Base-by-base conservation (phyloP, 2,329 filamentous ascomycete genomes). In the Botryotinia calthae region DNA sequence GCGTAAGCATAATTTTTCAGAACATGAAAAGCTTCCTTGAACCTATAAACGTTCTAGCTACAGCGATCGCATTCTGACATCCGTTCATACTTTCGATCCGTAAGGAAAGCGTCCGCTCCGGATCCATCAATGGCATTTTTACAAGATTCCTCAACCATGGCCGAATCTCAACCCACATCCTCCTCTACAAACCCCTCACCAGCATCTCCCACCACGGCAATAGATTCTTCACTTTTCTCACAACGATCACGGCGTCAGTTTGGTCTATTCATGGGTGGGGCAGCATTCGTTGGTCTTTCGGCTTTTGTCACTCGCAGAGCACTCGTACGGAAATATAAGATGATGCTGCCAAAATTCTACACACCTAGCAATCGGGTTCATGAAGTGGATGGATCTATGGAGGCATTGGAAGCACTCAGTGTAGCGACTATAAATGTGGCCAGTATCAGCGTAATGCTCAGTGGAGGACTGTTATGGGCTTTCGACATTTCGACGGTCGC, bases 391-490 rank as follows among this genome's bases (percentile, higher is more conserved):
- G 90, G 90, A 12, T 86, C 89, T 1, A 81, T 92, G 56, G 91
- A 98, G 75, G 95, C 95, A 0, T 83, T 92, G 48, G 92, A 97
- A 82, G 95, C 95, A 0, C 85, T 99, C 34, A 92, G 91, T 66
- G 85, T 98, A 51, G 96, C 95, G 0, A 97, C 95, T 0, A 86
- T 98, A 77, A 97, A 97, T 78, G 93, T 96, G 20, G 79, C 90
- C 46, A 92, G 90, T 77, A 88, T 96, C 67, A 90, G 87, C 0
- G 89, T 97, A 81, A 89, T 97, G 86, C 83, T 87, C 14, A 86
- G 88, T 0, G 96, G 95, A 5, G 94, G 91, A 0, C 82, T 90
- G 18, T 85, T 93, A 75, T 97, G 91, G 86, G 90, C 89, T 0
- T 88, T 96, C 74, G 92, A 98, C 81, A 88, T 98, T 51, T 89